Evolutionary conservation across 2,329 filamentous ascomycete genomes (phyloP), one percentile per base, ranked within the genome.

Genomic region (Venturia asperata): DNA sequence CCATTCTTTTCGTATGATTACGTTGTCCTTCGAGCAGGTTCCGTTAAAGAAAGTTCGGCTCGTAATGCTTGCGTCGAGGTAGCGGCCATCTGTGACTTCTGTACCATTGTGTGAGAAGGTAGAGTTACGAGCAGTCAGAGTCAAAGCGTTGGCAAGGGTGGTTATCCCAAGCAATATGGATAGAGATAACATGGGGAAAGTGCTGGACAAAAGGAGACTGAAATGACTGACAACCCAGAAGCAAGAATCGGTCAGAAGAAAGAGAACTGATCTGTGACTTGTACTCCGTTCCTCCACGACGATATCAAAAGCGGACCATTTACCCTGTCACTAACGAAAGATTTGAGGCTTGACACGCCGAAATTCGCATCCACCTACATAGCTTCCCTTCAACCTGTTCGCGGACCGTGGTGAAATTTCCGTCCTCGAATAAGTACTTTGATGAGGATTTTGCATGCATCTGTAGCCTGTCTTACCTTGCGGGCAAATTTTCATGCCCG

Each of bases 41-140:
- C 52, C 52, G 9, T 56, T 37, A 17, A 56, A 56, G 27, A 56
- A 56, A 19, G 52, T 56, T 56, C 52, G 52, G 27, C 52, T 56
- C 10, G 52, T 56, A 10, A 56, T 56, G 30, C 52, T 56, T 37
- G 34, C 27, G 52, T 34, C 52, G 5, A 56, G 30, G 52, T 56
- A 56, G 30, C 34, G 52, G 52, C 52, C 52, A 37, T 56, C 27
- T 56, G 27, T 56, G 27, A 56, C 30, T 56, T 34, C 30, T 37
- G 52, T 37, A 5, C 27, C 30, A 37, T 56, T 37, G 15, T 34
- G 19, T 37, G 52, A 34, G 17, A 56, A 7, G 30, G 30, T 37
- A 11, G 47, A 49, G 13, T 10, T 37, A n/a, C 52, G 52, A 56
- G 52, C 11, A 24, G 19, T 5, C 7, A 56, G 52, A 56, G 52